These are phyloP conservation scores for Penicillium sp. DNA, from an alignment of 2,329 filamentous ascomycete genomes.

Conservation along the genomic window DNA sequence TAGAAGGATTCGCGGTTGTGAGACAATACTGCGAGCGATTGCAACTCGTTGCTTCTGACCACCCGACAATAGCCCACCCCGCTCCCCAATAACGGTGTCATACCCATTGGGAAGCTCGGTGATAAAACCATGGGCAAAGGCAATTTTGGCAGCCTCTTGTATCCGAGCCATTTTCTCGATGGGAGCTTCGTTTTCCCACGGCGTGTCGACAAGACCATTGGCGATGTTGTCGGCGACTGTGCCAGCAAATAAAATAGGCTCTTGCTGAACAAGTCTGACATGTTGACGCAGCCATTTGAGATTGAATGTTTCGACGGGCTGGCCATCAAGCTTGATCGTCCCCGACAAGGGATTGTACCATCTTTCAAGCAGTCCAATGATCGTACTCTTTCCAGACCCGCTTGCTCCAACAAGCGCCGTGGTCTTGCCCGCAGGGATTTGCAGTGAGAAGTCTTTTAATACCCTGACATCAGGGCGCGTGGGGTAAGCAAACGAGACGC, in stretches of 20 bases:
- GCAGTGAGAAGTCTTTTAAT: conserved; percentile 35
- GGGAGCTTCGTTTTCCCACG: conserved; percentile 59
- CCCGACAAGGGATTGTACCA: conserved; percentile 61
- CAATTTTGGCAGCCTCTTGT: conserved; percentile 17
- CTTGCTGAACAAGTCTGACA: conserved; percentile 50
- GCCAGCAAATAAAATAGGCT: conserved; percentile 78
- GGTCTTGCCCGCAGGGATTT: conserved; percentile 42
- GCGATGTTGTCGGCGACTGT: conserved; percentile 80
- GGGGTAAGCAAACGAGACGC: conserved; percentile 42
- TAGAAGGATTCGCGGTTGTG: conserved; percentile 77
- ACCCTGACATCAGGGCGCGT: conserved; percentile 42
- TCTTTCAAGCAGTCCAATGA: conserved; percentile 67
- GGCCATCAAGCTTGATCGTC: conserved; percentile 39
- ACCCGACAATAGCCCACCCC: conserved; percentile 77
- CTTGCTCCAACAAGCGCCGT: conserved; percentile 70
- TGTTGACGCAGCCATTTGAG: conserved; percentile 25
- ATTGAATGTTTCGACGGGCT: conserved; percentile 38
- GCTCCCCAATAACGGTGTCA: conserved; percentile 78
- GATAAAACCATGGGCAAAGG: conserved; percentile 77
- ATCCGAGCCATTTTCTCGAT: conserved; percentile 46
- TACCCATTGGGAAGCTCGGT: conserved; percentile 72
- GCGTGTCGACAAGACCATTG: conserved; percentile 60
- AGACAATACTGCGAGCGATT: conserved; percentile 77
- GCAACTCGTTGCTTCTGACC: conserved; percentile 93
- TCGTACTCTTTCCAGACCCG: conserved; percentile 72